A percentile compares a stretch with the other conserved stretches of the same genome.
phyloP scores from a whole-genome alignment of 352 stramenopile genomes.

The Blastocystis hominis region DNA sequence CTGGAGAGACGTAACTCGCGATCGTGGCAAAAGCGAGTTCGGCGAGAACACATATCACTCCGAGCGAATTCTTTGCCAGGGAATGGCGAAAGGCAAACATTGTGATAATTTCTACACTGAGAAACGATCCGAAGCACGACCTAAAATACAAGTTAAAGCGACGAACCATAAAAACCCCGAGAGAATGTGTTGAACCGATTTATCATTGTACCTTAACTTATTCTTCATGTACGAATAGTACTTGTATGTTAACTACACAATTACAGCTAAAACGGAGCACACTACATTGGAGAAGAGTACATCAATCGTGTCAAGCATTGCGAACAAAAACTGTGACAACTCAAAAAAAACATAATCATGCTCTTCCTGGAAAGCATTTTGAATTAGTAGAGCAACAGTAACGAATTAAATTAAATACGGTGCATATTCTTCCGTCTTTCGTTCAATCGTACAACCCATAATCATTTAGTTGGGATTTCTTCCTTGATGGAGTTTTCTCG shows the following conservation, averaged over 20 bases:
- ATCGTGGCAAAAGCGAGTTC: neutral
- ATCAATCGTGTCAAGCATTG: constrained; percentile 3
- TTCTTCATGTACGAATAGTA: constrained; percentile 30
- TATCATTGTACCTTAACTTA: neutral
- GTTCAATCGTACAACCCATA: neutral
- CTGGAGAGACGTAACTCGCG: constrained; percentile 6
- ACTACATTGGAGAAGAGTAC: neutral
- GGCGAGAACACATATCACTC: neutral
- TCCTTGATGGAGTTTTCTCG: constrained; percentile 7
- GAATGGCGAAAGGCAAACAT: neutral
- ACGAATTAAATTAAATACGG: too few relatives aligned
- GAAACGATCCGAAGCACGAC: neutral
- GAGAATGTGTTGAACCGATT: neutral
- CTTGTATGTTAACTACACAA: neutral
- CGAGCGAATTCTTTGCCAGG: neutral
- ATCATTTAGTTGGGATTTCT: neutral
- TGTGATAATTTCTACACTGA: neutral
- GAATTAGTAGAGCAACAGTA: too few relatives aligned
- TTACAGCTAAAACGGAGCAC: neutral
- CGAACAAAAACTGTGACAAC: neutral
- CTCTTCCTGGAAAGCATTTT: too few relatives aligned
- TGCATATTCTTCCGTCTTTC: neutral
- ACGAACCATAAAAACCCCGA: constrained; percentile 3
- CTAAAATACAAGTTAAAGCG: neutral
- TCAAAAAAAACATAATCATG: too few relatives aligned